Conservation (phyloP, 2,329 filamentous ascomycete genomes). For the Xylaria multiplex region DNA sequence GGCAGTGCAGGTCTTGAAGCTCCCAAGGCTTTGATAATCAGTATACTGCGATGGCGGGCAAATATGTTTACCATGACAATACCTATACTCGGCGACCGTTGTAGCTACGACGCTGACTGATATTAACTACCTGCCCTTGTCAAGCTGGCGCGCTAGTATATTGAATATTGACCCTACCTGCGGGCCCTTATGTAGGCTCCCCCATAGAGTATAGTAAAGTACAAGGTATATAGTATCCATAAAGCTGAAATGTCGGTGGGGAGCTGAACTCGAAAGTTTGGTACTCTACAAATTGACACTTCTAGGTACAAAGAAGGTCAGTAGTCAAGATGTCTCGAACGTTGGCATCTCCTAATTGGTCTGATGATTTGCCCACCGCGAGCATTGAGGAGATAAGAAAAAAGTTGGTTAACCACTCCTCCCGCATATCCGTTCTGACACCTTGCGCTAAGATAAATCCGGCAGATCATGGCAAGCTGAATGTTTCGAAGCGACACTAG, state of each 20-base stretch:
- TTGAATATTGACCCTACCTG: slow-evolving; percentile 17
- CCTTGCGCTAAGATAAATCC: slow-evolving; percentile 13
- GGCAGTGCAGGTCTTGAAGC: neutral
- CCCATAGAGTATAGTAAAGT: slow-evolving; percentile 1
- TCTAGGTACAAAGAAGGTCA: neutral
- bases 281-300: neutral
- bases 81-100: slow-evolving; percentile 1
- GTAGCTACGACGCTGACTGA: slow-evolving; percentile 9
- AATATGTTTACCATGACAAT: slow-evolving; percentile 10
- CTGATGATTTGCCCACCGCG: neutral
- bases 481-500: slow-evolving; percentile 4
- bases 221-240: neutral
- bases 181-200: slow-evolving; percentile 17
- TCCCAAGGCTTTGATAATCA: neutral
- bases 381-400: neutral
- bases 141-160: slow-evolving; percentile 11
- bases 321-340: neutral
- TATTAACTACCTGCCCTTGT: slow-evolving; percentile 25
- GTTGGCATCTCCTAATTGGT: slow-evolving; percentile 10
- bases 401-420: neutral
- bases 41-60: neutral
- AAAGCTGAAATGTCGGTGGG: slow-evolving; percentile 15
- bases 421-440: slow-evolving; percentile 7
- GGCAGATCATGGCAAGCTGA: slow-evolving; percentile 28
- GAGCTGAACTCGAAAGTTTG: slow-evolving; percentile 6